Percentiles rank a stretch among this genome's conserved stretches.
Conservation (phyloP, 345 rosid species). For the Pugionium dolabratum region DNA sequence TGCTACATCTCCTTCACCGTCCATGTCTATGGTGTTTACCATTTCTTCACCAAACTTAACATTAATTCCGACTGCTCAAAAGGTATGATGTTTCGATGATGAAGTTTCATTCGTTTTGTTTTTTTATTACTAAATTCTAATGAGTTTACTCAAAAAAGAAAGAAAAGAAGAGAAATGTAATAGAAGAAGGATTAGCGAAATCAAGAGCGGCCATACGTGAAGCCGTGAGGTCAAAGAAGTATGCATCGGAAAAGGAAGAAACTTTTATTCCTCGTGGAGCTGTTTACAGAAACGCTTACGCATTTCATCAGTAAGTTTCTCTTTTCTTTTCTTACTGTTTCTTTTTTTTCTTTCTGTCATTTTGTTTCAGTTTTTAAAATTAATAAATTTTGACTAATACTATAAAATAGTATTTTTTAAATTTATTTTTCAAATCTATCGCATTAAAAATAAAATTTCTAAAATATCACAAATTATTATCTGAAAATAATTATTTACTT, state of each 20-base stretch:
- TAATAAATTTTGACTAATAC: neutral
- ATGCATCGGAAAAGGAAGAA: slow-evolving; percentile 41
- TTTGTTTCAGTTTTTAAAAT: neutral
- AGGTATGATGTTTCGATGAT: neutral
- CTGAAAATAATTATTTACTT: too few species aligned
- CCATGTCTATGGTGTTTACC: slow-evolving; percentile 11
- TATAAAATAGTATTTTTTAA: too few species aligned
- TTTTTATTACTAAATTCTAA: neutral
- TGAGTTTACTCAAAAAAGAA: slow-evolving; percentile 3
- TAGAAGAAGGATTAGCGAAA: slow-evolving; percentile 45
- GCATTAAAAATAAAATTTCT: too few species aligned
- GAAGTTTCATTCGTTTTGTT: neutral
- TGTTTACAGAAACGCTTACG: slow-evolving; percentile 54
- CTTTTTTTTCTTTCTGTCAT: neutral
- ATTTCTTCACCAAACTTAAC: slow-evolving; percentile 24
- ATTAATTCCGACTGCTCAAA: neutral
- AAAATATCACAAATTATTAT: too few species aligned
- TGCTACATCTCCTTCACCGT: slow-evolving; percentile 36
- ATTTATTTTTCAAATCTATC: too few species aligned
- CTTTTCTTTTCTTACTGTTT: slow-evolving; percentile 1
- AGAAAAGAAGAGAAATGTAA: slow-evolving; percentile 23
- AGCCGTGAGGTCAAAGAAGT: slow-evolving; percentile 46
- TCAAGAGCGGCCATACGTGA: slow-evolving; percentile 53
- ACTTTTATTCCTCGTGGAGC: slow-evolving; percentile 51
- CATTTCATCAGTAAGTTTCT: slow-evolving; percentile 61